Evolutionary conservation across 257 asterid genomes (phyloP), one percentile per base, ranked within the genome.

Genomic region (Gentiana dahurica): DNA sequence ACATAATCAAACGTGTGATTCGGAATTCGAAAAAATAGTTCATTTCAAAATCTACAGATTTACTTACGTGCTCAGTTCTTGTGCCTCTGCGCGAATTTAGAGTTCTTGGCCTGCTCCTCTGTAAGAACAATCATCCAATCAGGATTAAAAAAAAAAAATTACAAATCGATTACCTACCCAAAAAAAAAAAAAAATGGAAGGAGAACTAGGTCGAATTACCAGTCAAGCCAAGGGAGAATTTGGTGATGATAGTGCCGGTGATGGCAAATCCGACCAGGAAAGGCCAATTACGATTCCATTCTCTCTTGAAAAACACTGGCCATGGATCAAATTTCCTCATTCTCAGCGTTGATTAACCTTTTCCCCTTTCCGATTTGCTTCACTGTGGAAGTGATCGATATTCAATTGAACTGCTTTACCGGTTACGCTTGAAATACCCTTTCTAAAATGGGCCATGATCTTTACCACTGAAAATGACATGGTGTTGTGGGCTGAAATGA

Each of bases 51-150:
- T 24, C 24, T 24, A 24, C 24, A 24, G 24, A 24, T 24, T 24
- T 24, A 24, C 24, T 24, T 24, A 24, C 24, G 24, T 24, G 24
- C 24, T 24, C 24, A 65, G 49, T 73, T 68, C 60, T 58, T 41
- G 69, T 73, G 79, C 71, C 75, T 68, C 63, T 74, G 75, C 10
- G 51, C 75, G 34, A 74, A 70, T 1, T 54, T 61, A 7, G 76
- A 74, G 24, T 63, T 65, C 68, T 74, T 70, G 39, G 65, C 70
- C 13, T 74, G 76, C 71, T 74, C 79, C 73, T 70, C 71, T 68
- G 75, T 36, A 41, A 32, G 13, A 68, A 50, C 60, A 50, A 58
- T 13, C 56, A 13, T 10, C 54, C 41, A 39, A 45, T 45, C 35
- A 39, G 13, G 55, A 41, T 4, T 24, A 53, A 8, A 4, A 51